Percentiles rank a stretch among this genome's conserved stretches.
Evolutionary conservation across 257 asterid species (phyloP).

Genomic region (Salvia miltiorrhiza): DNA sequence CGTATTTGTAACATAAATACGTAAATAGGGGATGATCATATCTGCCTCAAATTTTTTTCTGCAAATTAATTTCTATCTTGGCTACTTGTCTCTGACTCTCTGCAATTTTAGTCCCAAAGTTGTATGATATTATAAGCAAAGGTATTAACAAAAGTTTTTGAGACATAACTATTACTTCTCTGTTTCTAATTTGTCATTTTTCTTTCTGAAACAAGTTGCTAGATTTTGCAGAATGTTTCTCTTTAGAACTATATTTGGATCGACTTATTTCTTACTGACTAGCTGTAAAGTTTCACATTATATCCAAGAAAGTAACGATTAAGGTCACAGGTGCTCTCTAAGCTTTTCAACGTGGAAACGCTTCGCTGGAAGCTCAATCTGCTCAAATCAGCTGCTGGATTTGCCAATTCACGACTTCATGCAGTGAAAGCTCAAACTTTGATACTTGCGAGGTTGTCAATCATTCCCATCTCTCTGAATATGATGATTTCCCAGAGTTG

Average conservation of each 20-base stretch:
- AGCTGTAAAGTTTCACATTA: background rate
- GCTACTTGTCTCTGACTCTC: no score
- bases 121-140: background rate
- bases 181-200: no score
- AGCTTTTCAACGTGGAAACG: slow-evolving; percentile 42
- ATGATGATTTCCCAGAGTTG: background rate
- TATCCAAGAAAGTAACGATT: slow-evolving; percentile 35
- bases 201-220: background rate
- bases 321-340: slow-evolving; percentile 52
- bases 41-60: background rate
- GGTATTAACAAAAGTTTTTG: background rate
- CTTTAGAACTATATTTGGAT: background rate
- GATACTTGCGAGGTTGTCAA: slow-evolving; percentile 62
- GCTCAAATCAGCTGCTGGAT: slow-evolving; percentile 71
- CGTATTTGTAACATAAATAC: slow-evolving; percentile 2
- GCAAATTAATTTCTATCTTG: background rate
- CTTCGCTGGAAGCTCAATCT: slow-evolving; percentile 66
- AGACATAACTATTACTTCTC: no score
- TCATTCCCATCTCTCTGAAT: background rate
- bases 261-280: background rate
- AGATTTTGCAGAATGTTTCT: background rate
- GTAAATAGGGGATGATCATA: background rate
- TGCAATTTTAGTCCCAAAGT: background rate
- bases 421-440: slow-evolving; percentile 80
- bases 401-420: slow-evolving; percentile 81